Evolutionary conservation across 331 rosid species (phyloP), one percentile per base, ranked within the genome.

Genomic region (Cydonia oblonga): DNA sequence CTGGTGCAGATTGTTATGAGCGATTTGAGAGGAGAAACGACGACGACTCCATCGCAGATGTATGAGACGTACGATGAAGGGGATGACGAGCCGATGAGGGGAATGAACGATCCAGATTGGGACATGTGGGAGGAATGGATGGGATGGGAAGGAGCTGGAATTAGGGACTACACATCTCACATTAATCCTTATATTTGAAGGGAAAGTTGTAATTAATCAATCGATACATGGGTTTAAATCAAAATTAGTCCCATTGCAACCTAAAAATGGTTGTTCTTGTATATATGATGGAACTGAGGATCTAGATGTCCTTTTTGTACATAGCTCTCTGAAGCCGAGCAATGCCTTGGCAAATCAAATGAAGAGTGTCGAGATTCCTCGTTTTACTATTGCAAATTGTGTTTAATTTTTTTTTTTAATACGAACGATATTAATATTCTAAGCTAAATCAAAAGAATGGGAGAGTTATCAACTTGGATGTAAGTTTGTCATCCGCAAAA

Each of bases 101-200:
- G 91, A 78, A 81, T 74, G 92, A 23, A 81, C 33, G 93, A 87
- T 57, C 84, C 86, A 1, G 93, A 89, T 83, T 87, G 84, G 78
- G 96, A 89, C 25, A 7, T 83, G 88, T 95, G 96, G 96, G 99
- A 95, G 64, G 99, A 95, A 44, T 95, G 99, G 99, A 89, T 89
- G 96, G 97, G 97, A 15, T 95, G 96, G 96, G 97, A 95, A 89
- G 99, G 99, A 75, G 99, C 97, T 22, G 93, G 97, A 44, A 95
- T 89, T 13, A 85, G 96, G 15, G 98, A 93, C 77, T 93, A 89
- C 82, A 35, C 96, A 0, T 87, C 91, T 53, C 98, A 93, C 30
- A 76, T 93, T 58, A 93, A 93, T 74, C 98, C 98, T 7, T 89
- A 89, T 71, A 84, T 90, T 69, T 93, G 49, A 75, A 28, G 13